phyloP scores from a whole-genome alignment of 1,284 basidiomycete species.

The Leucoagaricus sp. region DNA sequence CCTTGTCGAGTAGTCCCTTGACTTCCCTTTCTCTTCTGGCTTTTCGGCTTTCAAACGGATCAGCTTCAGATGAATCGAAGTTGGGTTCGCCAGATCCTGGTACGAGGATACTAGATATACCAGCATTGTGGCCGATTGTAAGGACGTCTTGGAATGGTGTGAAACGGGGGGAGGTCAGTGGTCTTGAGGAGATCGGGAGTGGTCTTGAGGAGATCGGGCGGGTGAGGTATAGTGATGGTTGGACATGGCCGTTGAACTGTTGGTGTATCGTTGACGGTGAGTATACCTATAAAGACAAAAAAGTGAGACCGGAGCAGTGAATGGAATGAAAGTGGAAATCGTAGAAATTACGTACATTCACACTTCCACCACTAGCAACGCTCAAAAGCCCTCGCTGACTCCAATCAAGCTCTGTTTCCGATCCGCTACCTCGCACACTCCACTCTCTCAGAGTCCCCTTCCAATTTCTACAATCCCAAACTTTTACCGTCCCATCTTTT shows the following conservation, averaged over 20 bases:
- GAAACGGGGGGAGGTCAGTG: constrained; percentile 73
- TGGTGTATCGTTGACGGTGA: constrained; percentile 66
- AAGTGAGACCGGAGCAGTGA: background rate
- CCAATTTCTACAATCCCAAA: constrained; percentile 97
- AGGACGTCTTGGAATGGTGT: constrained; percentile 94
- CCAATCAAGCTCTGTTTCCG: constrained; percentile 61
- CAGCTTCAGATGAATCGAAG: constrained; percentile 91
- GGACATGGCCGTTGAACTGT: constrained; percentile 46
- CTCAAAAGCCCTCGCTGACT: constrained; percentile 84
- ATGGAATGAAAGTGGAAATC: background rate
- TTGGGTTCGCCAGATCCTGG: constrained; percentile 94
- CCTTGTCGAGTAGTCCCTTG: constrained; percentile 89
- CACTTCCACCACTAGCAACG: constrained; percentile 77
- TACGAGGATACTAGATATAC: constrained; percentile 85
- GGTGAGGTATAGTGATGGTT: constrained; percentile 85
- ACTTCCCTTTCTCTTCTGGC: constrained; percentile 91
- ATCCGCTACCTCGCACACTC: constrained; percentile 49
- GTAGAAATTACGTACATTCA: constrained; percentile 63
- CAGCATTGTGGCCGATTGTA: constrained; percentile 72
- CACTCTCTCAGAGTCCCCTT: constrained; percentile 85
- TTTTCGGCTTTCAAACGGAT: constrained; percentile 91
- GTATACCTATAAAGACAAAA: constrained; percentile 58
- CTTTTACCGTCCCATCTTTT: constrained; percentile 87
- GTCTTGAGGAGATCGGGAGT: too few relatives aligned
- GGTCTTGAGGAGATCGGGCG: constrained; percentile 75